Conservation (phyloP, 2,329 filamentous ascomycete genomes). For the Talaromyces marneffei region DNA sequence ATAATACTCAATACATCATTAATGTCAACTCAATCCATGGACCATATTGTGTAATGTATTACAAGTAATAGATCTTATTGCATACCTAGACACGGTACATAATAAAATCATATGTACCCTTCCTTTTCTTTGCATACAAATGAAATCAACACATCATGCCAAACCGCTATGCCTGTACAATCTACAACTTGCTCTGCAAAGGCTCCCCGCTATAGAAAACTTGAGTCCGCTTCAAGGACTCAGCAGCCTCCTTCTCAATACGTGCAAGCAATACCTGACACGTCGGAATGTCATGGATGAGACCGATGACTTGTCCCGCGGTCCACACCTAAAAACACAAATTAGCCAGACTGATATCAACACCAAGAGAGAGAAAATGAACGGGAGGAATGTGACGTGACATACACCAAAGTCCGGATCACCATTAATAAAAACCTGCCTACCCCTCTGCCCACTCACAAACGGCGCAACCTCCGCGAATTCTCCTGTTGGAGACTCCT, state of each 20-base stretch:
- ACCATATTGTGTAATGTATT: too few relatives aligned
- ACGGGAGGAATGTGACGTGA: constrained; percentile 29
- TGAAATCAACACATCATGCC: not conserved
- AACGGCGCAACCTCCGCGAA: constrained; percentile 82
- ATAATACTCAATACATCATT: not conserved
- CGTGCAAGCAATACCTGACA: constrained; percentile 63
- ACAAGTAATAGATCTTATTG: too few relatives aligned
- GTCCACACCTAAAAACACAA: constrained; percentile 71
- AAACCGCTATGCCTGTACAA: not conserved
- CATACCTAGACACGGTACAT: too few relatives aligned
- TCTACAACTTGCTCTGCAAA: constrained; percentile 47
- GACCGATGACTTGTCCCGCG: constrained; percentile 86
- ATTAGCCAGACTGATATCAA: constrained; percentile 6
- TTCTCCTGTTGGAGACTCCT: constrained; percentile 73
- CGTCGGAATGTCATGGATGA: constrained; percentile 78
- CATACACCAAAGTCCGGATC: constrained; percentile 84
- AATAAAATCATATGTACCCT: too few relatives aligned
- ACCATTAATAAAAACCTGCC: constrained; percentile 86
- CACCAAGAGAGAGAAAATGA: constrained; percentile 11
- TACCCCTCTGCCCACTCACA: constrained; percentile 84
- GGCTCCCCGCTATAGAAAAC: constrained; percentile 42
- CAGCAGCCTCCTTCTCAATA: constrained; percentile 71
- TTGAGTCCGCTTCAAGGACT: constrained; percentile 56
- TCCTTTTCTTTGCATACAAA: not conserved
- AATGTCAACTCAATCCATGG: not conserved